Evolutionary conservation across 345 rosid genomes (phyloP), one percentile per base, ranked within the genome.

Genomic region (Geranium brycei): DNA sequence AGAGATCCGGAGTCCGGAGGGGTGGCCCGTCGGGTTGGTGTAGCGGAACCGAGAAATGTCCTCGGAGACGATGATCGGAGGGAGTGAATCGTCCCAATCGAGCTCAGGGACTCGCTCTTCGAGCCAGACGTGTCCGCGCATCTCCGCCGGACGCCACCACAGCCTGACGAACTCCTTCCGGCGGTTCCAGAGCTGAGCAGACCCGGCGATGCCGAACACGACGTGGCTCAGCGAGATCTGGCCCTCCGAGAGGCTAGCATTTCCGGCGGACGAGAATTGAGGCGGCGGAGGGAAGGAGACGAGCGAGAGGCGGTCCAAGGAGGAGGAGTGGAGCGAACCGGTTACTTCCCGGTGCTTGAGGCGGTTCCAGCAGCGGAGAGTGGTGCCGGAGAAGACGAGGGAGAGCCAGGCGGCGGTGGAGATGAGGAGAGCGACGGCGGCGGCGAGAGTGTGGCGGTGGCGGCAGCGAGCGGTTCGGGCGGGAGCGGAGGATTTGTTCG

Each of bases 181-280:
- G 0, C 74, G 81, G 62, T 80, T 76, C 98, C 96, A 92, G 5
- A 92, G 78, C 75, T 76, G 84, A 11, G 95, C 82, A 31, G 89
- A 92, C 68, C 93, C 91, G 0, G 98, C 98, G 28, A 92, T 89
- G n/a, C 98, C 98, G 58, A 92, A 92, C 62, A 92, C 71, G 60
- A 92, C 72, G 66, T 89, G 87, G 13, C 74, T 62, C 65, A 82
- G 70, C 19, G 75, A 65, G 35, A 82, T 1, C 53, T 47, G 53
- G 53, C 15, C 13, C 53, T 47, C 47, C 47, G 47, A 13, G 53
- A 10, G 53, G 53, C 53, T 47, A 1, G 11, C 53, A 47, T 47
- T 47, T 8, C 53, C 15, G 61, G 59, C 5, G 17, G 19, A 2
- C 30, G 31, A 14, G 59, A 60, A 1, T 17, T 59, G 7, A 17